Percentiles rank a stretch among this genome's conserved stretches.
Conservation (phyloP, 2,329 filamentous ascomycete species). For the Pyricularia pennisetigena region DNA sequence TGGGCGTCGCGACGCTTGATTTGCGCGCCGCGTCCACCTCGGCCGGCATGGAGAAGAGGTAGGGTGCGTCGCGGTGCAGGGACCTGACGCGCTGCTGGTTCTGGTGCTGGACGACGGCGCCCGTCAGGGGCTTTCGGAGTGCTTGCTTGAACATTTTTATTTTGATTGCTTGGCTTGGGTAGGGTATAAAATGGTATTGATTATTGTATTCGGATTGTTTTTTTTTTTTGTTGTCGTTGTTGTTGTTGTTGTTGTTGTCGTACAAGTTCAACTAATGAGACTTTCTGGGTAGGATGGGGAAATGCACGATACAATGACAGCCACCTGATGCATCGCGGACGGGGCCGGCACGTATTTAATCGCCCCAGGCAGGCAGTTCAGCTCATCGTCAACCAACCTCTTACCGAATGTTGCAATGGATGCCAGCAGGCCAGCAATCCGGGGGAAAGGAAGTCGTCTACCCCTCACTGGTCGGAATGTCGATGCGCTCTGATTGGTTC, state of each 20-base stretch:
- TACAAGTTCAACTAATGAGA: background rate
- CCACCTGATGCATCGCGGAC: background rate
- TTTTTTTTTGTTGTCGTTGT: background rate
- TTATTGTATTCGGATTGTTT: background rate
- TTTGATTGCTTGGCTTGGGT: background rate
- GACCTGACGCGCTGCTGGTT: background rate
- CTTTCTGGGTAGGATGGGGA: background rate
- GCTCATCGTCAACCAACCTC: background rate
- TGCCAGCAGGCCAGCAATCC: background rate
- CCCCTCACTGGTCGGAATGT: background rate
- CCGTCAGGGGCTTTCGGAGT: background rate
- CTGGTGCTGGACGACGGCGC: background rate
- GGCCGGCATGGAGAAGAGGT: slow-evolving; percentile 1
- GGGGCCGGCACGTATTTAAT: background rate
- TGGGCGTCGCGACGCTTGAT: background rate
- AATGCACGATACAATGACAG: background rate
- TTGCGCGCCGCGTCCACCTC: background rate
- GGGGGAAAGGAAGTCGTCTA: background rate
- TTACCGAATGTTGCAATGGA: background rate
- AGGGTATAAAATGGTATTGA: background rate
- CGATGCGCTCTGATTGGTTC: background rate
- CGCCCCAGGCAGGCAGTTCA: background rate
- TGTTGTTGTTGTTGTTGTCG: background rate
- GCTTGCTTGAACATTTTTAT: background rate
- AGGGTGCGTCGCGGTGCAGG: slow-evolving; percentile 3